Evolutionary conservation across 352 stramenopile genomes (phyloP).

Genomic region (Globisporangium perplexum): DNA sequence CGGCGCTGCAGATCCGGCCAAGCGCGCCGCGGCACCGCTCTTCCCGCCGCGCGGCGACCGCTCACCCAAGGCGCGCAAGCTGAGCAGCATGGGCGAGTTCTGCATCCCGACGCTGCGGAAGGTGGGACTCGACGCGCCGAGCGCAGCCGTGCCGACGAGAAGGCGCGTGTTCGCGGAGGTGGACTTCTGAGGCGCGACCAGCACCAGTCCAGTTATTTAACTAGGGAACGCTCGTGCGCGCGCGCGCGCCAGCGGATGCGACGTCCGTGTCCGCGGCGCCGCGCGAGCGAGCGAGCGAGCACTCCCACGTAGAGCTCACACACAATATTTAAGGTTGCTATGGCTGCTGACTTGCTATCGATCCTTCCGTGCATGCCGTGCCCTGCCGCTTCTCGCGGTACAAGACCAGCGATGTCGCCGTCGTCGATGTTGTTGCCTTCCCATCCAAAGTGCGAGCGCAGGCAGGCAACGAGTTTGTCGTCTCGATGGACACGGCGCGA

Average conservation of each 20-base stretch:
- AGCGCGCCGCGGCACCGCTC: slow-evolving; percentile 16
- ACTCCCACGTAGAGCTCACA: not conserved
- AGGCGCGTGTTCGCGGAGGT: slow-evolving; percentile 75
- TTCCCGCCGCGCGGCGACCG: slow-evolving; percentile 28
- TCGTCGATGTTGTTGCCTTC: too few species aligned
- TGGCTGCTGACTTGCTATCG: not conserved
- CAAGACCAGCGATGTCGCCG: not conserved
- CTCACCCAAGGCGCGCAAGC: slow-evolving; percentile 52
- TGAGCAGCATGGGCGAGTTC: slow-evolving; percentile 43
- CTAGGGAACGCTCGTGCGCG: not conserved
- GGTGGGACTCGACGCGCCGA: slow-evolving; percentile 20
- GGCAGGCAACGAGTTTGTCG: not conserved
- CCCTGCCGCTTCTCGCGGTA: too few species aligned
- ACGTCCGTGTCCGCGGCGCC: not conserved
- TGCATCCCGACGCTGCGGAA: slow-evolving; percentile 36
- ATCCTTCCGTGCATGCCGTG: slow-evolving; percentile 4
- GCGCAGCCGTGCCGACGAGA: slow-evolving; percentile 34
- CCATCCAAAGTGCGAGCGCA: too few species aligned
- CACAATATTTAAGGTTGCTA: slow-evolving; percentile 13
- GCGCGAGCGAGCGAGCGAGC: slow-evolving; percentile 1
- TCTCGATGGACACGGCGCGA: not conserved
- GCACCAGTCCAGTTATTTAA: slow-evolving; percentile 8
- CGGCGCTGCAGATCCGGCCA: slow-evolving; percentile 9
- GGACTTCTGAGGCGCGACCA: slow-evolving; percentile 32
- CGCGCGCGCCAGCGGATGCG: too few species aligned